Evolutionary conservation across 2,329 filamentous ascomycete species (phyloP).

Genomic region (Coniella lustricola): DNA sequence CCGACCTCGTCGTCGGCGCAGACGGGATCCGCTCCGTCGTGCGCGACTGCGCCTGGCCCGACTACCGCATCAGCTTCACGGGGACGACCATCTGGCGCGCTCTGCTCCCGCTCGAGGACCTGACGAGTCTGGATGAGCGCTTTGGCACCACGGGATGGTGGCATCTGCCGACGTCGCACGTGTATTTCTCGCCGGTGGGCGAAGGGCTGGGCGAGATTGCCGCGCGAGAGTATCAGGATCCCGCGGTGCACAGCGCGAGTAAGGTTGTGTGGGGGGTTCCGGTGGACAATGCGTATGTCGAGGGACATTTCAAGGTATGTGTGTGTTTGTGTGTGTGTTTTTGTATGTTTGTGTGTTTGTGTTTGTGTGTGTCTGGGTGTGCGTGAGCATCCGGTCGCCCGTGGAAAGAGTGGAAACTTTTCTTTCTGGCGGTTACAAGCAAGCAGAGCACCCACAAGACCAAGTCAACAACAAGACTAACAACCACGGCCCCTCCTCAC

Average conservation of each 20-base stretch:
- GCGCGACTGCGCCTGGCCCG: constrained; percentile 12
- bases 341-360: not conserved
- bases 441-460: too few relatives aligned
- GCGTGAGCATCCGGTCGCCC: too few relatives aligned
- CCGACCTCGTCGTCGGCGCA: constrained; percentile 43
- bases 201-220: constrained; percentile 34
- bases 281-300: constrained; percentile 28
- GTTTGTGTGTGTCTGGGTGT: too few relatives aligned
- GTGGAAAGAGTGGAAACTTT: too few relatives aligned
- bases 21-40: constrained; percentile 44
- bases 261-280: constrained; percentile 31
- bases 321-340: not conserved
- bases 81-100: constrained; percentile 42
- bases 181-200: constrained; percentile 35
- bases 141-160: constrained; percentile 33
- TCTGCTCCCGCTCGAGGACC: constrained; percentile 30
- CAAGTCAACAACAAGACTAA: too few relatives aligned
- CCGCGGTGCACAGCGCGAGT: constrained; percentile 23
- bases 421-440: too few relatives aligned
- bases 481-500: too few relatives aligned
- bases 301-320: constrained; percentile 29
- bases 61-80: constrained; percentile 23
- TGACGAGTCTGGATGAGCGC: constrained; percentile 25
- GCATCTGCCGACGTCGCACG: constrained; percentile 34
- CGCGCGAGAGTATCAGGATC: constrained; percentile 27